Evolutionary conservation across 495 filamentous ascomycete genomes (phyloP).

Genomic region (Aspergillus haitiensis): DNA sequence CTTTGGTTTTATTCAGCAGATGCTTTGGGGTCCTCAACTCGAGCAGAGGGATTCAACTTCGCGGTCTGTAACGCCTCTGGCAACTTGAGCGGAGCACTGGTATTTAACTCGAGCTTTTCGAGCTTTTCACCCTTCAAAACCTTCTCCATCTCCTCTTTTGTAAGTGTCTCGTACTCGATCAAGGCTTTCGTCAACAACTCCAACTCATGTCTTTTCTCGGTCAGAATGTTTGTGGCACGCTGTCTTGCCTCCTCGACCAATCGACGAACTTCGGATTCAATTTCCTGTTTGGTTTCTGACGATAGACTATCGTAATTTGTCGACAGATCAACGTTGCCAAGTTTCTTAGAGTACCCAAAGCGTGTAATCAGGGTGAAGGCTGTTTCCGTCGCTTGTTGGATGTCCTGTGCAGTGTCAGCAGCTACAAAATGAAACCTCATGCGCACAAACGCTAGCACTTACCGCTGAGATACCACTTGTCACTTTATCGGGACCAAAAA

Average conservation of each 20-base stretch:
- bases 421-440: not conserved
- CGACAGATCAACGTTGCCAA: slow-evolving; percentile 86
- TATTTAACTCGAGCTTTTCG: slow-evolving; percentile 50
- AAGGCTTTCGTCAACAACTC: slow-evolving; percentile 84
- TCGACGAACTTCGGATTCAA: slow-evolving; percentile 82
- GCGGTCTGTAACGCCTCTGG: slow-evolving; percentile 47
- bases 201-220: slow-evolving; percentile 72
- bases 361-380: slow-evolving; percentile 84
- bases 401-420: slow-evolving; percentile 59
- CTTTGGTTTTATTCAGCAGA: slow-evolving; percentile 24
- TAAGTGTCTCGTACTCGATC: slow-evolving; percentile 90
- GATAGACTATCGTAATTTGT: slow-evolving; percentile 79
- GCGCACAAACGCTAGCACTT: slow-evolving; percentile 35
- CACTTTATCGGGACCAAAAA: slow-evolving; percentile 84
- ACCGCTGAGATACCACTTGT: slow-evolving; percentile 77
- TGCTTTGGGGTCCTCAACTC: slow-evolving; percentile 24
- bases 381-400: slow-evolving; percentile 71
- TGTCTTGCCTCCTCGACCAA: slow-evolving; percentile 77
- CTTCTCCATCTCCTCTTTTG: slow-evolving; percentile 83
- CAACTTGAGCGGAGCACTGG: slow-evolving; percentile 55
- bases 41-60: slow-evolving; percentile 28
- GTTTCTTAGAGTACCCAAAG: slow-evolving; percentile 82
- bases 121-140: slow-evolving; percentile 83
- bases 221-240: slow-evolving; percentile 72
- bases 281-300: slow-evolving; percentile 75